Percentiles rank a stretch among this genome's conserved stretches.
phyloP scores from a whole-genome alignment of 1,139 yeast species.

The Lizanozyma gosingica region DNA sequence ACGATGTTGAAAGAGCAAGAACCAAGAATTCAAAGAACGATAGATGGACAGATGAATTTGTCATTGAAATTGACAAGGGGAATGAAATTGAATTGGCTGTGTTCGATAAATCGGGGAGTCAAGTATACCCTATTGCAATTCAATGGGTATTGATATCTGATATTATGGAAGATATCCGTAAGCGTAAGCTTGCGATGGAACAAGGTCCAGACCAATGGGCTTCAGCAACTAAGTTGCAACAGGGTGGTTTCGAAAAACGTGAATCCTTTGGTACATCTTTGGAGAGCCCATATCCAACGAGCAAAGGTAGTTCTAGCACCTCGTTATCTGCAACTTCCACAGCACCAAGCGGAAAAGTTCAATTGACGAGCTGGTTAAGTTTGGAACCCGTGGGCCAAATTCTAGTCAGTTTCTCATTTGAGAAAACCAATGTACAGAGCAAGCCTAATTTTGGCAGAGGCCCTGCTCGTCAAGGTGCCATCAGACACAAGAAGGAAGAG shows the following conservation, averaged over 20 bases:
- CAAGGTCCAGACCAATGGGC: slow-evolving; percentile 22
- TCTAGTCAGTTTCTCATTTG: slow-evolving; percentile 49
- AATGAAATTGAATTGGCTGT: slow-evolving; percentile 85
- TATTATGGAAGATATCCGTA: slow-evolving; percentile 87
- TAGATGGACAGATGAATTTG: slow-evolving; percentile 78
- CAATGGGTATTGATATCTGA: slow-evolving; percentile 88
- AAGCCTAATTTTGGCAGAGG: slow-evolving; percentile 46
- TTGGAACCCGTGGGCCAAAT: slow-evolving; percentile 94
- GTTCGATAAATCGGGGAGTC: slow-evolving; percentile 66
- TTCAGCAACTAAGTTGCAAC: neutral
- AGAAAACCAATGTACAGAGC: slow-evolving; percentile 27
- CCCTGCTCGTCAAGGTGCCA: slow-evolving; percentile 97
- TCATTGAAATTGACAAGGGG: slow-evolving; percentile 77
- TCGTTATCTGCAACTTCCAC: slow-evolving; percentile 3
- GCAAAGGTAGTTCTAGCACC: neutral
- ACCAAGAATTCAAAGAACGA: slow-evolving; percentile 73
- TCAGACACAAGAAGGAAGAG: slow-evolving; percentile 89
- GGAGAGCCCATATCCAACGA: neutral
- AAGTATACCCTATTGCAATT: slow-evolving; percentile 79
- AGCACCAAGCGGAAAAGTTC: slow-evolving; percentile 18
- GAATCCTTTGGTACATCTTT: neutral
- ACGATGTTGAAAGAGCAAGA: slow-evolving; percentile 72
- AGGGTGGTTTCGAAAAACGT: slow-evolving; percentile 7
- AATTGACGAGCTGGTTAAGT: slow-evolving; percentile 78
- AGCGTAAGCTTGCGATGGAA: slow-evolving; percentile 76